Conservation (phyloP, 2,329 filamentous ascomycete species). For the Penicillium sp. region DNA sequence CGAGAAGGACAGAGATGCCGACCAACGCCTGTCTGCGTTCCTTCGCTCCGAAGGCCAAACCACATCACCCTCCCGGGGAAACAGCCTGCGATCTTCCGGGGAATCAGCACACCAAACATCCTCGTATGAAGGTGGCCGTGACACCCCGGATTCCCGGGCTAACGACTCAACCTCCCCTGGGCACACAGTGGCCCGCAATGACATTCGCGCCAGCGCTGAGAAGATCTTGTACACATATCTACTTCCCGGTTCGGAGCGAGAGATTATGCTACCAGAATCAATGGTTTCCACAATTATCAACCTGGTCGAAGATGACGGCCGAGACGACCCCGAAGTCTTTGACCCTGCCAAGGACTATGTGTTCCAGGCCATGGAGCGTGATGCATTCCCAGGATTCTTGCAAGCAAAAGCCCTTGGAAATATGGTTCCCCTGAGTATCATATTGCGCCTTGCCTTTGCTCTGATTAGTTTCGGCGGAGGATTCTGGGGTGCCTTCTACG, state of each 20-base stretch:
- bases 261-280: conserved; percentile 86
- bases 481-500: conserved; percentile 90
- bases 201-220: conserved; percentile 89
- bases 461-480: conserved; percentile 83
- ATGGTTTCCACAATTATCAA: conserved; percentile 84
- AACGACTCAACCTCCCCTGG: conserved; percentile 74
- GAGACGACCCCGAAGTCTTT: conserved; percentile 96
- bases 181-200: conserved; percentile 79
- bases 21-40: conserved; percentile 88
- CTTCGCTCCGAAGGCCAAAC: conserved; percentile 60
- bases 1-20: conserved; percentile 72
- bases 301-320: conserved; percentile 83
- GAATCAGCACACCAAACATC: conserved; percentile 37
- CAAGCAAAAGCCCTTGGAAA: conserved; percentile 94
- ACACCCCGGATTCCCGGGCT: conserved; percentile 61
- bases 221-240: conserved; percentile 99
- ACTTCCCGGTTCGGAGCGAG: conserved; percentile 89
- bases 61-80: conserved; percentile 53
- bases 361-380: conserved; percentile 98
- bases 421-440: conserved; percentile 83
- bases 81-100: conserved; percentile 47
- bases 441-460: conserved; percentile 80
- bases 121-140: conserved; percentile 50
- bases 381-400: conserved; percentile 97
- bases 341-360: conserved; percentile 98